These are phyloP conservation scores for Solanum hybrid DNA, from an alignment of 305 asterid species.

Conservation along the genomic window DNA sequence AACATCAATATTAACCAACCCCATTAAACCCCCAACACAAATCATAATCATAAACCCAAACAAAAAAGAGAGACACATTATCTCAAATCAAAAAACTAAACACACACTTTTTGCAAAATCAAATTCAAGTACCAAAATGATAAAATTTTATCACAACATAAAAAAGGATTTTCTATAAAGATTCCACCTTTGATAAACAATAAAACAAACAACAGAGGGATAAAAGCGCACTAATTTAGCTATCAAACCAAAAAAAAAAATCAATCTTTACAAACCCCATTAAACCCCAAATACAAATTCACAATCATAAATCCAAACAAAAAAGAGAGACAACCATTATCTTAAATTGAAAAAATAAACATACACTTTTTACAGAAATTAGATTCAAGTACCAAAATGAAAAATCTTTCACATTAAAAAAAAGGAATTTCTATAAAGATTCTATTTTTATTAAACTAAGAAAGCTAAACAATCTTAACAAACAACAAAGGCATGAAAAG, in stretches of 20 bases:
- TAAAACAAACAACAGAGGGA: not conserved
- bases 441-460: not conserved
- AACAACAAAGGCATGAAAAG: not conserved
- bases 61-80: not conserved
- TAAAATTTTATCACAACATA: not conserved
- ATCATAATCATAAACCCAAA: not conserved
- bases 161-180: not conserved
- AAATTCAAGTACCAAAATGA: not conserved
- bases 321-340: not conserved
- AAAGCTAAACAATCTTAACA: conserved; percentile 11
- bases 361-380: not conserved
- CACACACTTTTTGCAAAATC: not conserved
- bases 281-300: not conserved
- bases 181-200: not conserved
- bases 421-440: not conserved
- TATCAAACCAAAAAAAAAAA: not conserved
- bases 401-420: not conserved
- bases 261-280: conserved; percentile 6
- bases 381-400: not conserved
- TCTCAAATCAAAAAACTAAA: not conserved
- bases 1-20: not conserved
- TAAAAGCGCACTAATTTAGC: not conserved
- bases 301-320: not conserved
- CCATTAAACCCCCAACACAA: not conserved
- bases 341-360: not conserved